These are phyloP conservation scores for Magnaporthiopsis rhizophila DNA, from an alignment of 2,329 filamentous ascomycete genomes.

Conservation along the genomic window DNA sequence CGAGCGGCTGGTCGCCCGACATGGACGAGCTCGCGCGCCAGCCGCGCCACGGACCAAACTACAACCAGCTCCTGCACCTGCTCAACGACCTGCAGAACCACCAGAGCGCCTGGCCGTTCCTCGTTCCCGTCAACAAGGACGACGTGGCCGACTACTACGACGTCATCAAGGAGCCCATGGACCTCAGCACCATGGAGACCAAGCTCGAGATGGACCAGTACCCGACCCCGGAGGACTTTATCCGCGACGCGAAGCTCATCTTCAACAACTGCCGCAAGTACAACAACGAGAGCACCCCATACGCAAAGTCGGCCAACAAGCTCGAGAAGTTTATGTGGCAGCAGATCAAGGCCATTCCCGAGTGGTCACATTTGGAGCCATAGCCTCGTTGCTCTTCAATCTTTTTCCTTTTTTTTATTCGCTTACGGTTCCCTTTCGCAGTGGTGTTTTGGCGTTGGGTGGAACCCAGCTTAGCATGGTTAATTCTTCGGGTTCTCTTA, in stretches of 20 bases:
- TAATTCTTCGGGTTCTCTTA: too few species aligned
- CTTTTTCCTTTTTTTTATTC: background rate
- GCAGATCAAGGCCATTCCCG: slow-evolving; percentile 61
- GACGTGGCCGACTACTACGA: slow-evolving; percentile 74
- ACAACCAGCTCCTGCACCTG: slow-evolving; percentile 62
- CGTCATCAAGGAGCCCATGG: slow-evolving; percentile 72
- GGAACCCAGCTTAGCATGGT: too few species aligned
- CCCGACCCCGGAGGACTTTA: slow-evolving; percentile 62
- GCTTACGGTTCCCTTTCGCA: too few species aligned
- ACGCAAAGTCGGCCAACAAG: slow-evolving; percentile 67
- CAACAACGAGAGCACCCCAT: slow-evolving; percentile 65
- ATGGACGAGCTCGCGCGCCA: slow-evolving; percentile 71
- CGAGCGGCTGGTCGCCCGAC: slow-evolving; percentile 65
- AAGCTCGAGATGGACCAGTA: slow-evolving; percentile 67
- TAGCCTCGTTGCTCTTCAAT: background rate
- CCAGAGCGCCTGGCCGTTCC: slow-evolving; percentile 65
- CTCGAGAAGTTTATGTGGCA: slow-evolving; percentile 66
- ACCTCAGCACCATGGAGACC: slow-evolving; percentile 65
- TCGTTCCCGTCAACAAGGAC: slow-evolving; percentile 65
- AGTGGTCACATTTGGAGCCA: slow-evolving; percentile 41
- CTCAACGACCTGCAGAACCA: slow-evolving; percentile 70
- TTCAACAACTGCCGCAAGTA: slow-evolving; percentile 68
- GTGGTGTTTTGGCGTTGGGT: too few species aligned
- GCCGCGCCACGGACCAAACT: slow-evolving; percentile 67
- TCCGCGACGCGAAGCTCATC: slow-evolving; percentile 61